Percentiles rank a stretch among this genome's conserved stretches.
Evolutionary conservation across 441 rosid species (phyloP).

Genomic region (Populus hybrid): DNA sequence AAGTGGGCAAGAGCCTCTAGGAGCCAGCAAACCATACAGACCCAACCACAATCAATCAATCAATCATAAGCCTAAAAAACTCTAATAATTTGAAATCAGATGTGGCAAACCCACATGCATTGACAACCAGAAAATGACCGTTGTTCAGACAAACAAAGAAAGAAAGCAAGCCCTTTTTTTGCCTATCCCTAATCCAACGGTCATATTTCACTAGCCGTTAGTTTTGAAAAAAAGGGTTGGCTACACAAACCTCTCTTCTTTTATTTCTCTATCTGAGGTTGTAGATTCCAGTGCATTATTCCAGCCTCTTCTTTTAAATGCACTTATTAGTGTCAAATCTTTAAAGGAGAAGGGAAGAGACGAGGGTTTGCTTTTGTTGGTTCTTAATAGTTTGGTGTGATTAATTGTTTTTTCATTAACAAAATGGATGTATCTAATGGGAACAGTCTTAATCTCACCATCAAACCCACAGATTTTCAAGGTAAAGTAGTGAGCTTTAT

Average conservation of each 20-base stretch:
- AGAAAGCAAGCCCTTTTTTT: background rate
- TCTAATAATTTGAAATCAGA: conserved; percentile 34
- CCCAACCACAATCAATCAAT: background rate
- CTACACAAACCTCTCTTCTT: conserved; percentile 9
- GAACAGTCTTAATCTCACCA: conserved; percentile 35
- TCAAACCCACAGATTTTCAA: conserved; percentile 42
- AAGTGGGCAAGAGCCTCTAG: conserved; percentile 31
- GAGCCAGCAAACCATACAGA: conserved; percentile 9
- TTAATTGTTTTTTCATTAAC: background rate
- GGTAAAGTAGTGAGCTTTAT: conserved; percentile 32
- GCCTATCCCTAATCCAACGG: conserved; percentile 48
- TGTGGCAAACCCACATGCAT: conserved; percentile 44
- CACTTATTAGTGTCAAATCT: conserved; percentile 10
- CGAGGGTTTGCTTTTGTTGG: background rate
- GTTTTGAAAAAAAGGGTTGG: conserved; percentile 20
- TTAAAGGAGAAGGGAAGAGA: background rate
- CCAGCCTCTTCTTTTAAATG: conserved; percentile 11
- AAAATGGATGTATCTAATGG: conserved; percentile 49
- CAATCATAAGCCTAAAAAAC: background rate
- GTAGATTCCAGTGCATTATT: conserved; percentile 20
- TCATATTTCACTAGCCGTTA: conserved; percentile 65
- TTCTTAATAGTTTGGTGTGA: conserved; percentile 7
- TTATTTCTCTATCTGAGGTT: conserved; percentile 18
- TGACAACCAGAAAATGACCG: conserved; percentile 52
- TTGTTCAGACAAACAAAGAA: conserved; percentile 40